These are phyloP conservation scores for Rubus idaeus DNA, from an alignment of 306 rosid species.

Conservation along the genomic window DNA sequence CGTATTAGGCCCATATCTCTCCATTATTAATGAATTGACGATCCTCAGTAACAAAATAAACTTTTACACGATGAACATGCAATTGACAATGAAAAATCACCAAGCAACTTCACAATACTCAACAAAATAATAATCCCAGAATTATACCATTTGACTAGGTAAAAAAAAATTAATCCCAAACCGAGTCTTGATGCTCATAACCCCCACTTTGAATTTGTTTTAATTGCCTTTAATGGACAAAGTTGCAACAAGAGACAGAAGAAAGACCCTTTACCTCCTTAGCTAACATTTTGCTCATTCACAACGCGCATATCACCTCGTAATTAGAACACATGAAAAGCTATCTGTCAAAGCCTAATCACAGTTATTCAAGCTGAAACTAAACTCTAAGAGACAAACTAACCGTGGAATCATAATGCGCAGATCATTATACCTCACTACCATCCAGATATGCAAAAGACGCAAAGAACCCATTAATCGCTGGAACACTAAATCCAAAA, in stretches of 20 bases:
- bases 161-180: background rate
- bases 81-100: no score
- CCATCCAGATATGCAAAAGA: background rate
- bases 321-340: background rate
- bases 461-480: conserved; percentile 2
- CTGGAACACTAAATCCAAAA: background rate
- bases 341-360: background rate
- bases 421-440: background rate
- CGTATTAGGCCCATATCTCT: background rate
- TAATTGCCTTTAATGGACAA: background rate
- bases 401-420: background rate
- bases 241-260: background rate
- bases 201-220: background rate
- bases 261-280: background rate
- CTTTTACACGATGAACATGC: no score
- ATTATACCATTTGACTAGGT: background rate
- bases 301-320: background rate
- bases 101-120: no score
- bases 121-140: background rate
- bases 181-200: background rate
- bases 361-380: background rate
- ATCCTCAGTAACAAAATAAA: no score
- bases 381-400: background rate
- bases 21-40: background rate
- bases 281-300: background rate